Conservation (phyloP, 768 basidiomycete species). For the Phanerodontia chrysosporium region DNA sequence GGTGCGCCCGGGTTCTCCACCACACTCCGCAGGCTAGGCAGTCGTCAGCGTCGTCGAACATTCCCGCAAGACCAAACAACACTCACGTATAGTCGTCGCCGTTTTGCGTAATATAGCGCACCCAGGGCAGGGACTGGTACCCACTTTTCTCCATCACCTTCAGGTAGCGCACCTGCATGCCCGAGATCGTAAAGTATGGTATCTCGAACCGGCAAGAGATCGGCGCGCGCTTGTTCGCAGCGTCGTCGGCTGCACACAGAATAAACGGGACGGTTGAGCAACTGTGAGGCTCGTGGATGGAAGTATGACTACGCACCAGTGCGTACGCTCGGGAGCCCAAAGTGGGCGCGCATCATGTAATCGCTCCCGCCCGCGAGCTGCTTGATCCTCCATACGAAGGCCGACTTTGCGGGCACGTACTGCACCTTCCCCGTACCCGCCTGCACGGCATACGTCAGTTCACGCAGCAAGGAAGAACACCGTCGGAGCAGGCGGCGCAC, state of each 20-base stretch:
- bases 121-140: constrained; percentile 95
- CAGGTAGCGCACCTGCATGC: constrained; percentile 95
- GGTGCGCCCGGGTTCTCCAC: constrained; percentile 70
- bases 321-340: constrained; percentile 91
- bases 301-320: constrained; percentile 53
- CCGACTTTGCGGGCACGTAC: constrained; percentile 96
- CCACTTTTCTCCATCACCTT: constrained; percentile 99
- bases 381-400: constrained; percentile 99
- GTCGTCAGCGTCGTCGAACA: not conserved
- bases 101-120: constrained; percentile 89
- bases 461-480: not conserved
- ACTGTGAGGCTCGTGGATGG: no score
- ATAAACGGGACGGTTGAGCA: not conserved
- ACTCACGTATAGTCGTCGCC: constrained; percentile 85
- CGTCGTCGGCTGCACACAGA: constrained; percentile 51
- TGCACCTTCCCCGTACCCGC: constrained; percentile 94
- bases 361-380: constrained; percentile 93
- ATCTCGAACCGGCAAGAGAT: constrained; percentile 98
- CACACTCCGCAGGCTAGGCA: constrained; percentile 61
- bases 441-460: constrained; percentile 37
- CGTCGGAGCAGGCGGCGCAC: constrained; percentile 38
- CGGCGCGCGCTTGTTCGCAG: constrained; percentile 80
- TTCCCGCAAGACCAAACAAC: not conserved
- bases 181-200: constrained; percentile 96
- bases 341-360: constrained; percentile 97